Conservation (phyloP, 495 filamentous ascomycete genomes). For the Beverwykella pulmonaria region DNA sequence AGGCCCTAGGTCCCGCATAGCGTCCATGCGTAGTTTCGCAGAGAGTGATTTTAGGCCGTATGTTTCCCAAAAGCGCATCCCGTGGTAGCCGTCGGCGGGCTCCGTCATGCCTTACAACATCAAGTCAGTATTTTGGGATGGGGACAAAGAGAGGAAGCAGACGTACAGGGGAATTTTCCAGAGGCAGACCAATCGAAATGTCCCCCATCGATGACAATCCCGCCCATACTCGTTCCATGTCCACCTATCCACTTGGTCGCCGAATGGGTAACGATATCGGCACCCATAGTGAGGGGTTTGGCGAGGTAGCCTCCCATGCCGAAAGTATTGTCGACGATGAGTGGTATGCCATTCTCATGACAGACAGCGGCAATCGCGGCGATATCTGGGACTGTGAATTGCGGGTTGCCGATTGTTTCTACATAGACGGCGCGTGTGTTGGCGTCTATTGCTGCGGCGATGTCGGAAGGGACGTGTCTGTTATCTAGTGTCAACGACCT, state of each 20-base stretch:
- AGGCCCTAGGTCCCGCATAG: slow-evolving; percentile 49
- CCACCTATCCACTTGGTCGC: slow-evolving; percentile 52
- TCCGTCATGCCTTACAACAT: slow-evolving; percentile 40
- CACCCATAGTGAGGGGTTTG: slow-evolving; percentile 48
- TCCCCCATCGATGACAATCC: slow-evolving; percentile 50
- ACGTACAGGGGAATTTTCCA: slow-evolving; percentile 47
- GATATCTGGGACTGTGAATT: slow-evolving; percentile 50
- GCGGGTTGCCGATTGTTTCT: slow-evolving; percentile 51
- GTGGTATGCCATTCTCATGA: slow-evolving; percentile 49
- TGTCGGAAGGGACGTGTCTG: slow-evolving; percentile 45
- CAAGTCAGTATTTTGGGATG: too few species aligned
- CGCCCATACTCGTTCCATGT: slow-evolving; percentile 51
- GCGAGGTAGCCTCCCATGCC: slow-evolving; percentile 51
- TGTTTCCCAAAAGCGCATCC: slow-evolving; percentile 51
- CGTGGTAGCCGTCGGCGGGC: slow-evolving; percentile 49
- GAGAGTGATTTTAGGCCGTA: slow-evolving; percentile 47
- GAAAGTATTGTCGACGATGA: slow-evolving; percentile 51
- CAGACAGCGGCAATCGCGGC: slow-evolving; percentile 47
- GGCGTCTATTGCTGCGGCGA: slow-evolving; percentile 47
- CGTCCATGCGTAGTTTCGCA: slow-evolving; percentile 50
- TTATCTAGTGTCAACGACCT: too few species aligned
- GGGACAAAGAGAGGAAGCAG: too few species aligned
- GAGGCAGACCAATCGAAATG: slow-evolving; percentile 50
- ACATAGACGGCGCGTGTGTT: slow-evolving; percentile 50
- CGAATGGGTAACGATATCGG: slow-evolving; percentile 51